Evolutionary conservation across 108 stramenopile genomes (phyloP).

Genomic region (Nitzschia inconspicua): DNA sequence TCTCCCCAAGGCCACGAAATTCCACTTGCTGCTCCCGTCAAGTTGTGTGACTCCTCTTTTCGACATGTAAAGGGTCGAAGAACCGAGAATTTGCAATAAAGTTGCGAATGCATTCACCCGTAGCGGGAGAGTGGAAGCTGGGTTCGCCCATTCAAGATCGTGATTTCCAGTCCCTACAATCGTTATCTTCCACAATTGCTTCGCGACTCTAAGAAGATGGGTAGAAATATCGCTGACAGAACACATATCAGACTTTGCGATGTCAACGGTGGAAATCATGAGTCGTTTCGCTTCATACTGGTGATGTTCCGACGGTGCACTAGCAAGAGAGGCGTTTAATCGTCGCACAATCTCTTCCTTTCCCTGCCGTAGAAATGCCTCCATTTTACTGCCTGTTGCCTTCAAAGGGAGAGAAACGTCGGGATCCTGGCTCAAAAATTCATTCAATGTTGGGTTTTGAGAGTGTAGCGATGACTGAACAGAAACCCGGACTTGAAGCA

Average conservation of each 20-base stretch:
- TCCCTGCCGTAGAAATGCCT: constrained; percentile 7
- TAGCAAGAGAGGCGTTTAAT: background rate
- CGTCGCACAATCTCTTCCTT: constrained; percentile 17
- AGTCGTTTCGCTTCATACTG: constrained; percentile 43
- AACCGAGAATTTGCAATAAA: constrained; percentile 59
- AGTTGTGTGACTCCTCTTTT: constrained; percentile 69
- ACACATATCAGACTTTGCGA: constrained; percentile 62
- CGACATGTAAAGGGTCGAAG: constrained; percentile 54
- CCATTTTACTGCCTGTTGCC: background rate
- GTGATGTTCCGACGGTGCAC: background rate
- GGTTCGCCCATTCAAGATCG: constrained; percentile 77
- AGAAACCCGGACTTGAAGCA: constrained; percentile 49
- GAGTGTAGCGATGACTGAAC: constrained; percentile 81
- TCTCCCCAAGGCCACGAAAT: constrained; percentile 36
- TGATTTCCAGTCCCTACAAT: constrained; percentile 64
- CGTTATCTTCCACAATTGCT: constrained; percentile 56
- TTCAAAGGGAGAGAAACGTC: constrained; percentile 30
- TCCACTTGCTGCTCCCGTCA: constrained; percentile 69
- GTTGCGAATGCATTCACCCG: constrained; percentile 80
- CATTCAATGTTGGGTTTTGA: constrained; percentile 63
- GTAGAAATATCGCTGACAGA: constrained; percentile 44
- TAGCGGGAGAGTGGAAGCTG: constrained; percentile 63
- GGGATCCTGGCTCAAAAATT: constrained; percentile 48
- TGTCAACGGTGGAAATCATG: constrained; percentile 42
- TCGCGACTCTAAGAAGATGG: constrained; percentile 54